Evolutionary conservation across 2,329 filamentous ascomycete species (phyloP), one percentile per base, ranked within the genome.

Genomic region (Atkinsonella hypoxylon): DNA sequence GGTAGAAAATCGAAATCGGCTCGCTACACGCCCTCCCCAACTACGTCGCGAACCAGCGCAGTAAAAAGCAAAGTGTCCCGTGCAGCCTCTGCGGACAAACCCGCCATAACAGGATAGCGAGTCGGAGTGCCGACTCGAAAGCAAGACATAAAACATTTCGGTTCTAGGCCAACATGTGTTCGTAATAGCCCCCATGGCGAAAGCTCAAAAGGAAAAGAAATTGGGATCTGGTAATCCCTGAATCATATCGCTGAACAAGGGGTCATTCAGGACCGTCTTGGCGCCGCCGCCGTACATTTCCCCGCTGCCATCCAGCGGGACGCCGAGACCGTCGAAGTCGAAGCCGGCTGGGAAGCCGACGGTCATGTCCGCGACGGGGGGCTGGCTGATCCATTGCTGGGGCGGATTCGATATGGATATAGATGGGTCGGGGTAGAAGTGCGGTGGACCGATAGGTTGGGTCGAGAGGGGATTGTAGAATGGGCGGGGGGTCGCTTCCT

Each of bases 181-280:
- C n/a, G n/a, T n/a, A n/a, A n/a, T n/a, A n/a, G n/a, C n/a, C n/a
- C n/a, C n/a, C n/a, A n/a, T n/a, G n/a, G n/a, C n/a, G n/a, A n/a
- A 17, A 11, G 42, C 18, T 61, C 49, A 67, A 52, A 67, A 65
- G n/a, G 61, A 60, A 55, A 70, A 67, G 49, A 66, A 61, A 47
- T 61, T 61, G 13, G 57, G 54, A 30, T 65, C 62, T 1, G 64
- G 66, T 22, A 70, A 55, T 12, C 61, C 62, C 45, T 66, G 63
- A 20, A 70, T 66, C 51, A 65, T 61, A 46, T 65, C 63, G 9
- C 58, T 66, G 50, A 70, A 64, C 64, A 70, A 71, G 13, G 67
- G 65, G 50, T 72, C 70, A 51, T 65, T 62, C 47, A 70, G 59
- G 48, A 67, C 61, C 53, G 65, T 66, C 34, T 62, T 60, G 47